Conservation (phyloP, 176 grass and related monocot species). For the Panicum miliaceum region DNA sequence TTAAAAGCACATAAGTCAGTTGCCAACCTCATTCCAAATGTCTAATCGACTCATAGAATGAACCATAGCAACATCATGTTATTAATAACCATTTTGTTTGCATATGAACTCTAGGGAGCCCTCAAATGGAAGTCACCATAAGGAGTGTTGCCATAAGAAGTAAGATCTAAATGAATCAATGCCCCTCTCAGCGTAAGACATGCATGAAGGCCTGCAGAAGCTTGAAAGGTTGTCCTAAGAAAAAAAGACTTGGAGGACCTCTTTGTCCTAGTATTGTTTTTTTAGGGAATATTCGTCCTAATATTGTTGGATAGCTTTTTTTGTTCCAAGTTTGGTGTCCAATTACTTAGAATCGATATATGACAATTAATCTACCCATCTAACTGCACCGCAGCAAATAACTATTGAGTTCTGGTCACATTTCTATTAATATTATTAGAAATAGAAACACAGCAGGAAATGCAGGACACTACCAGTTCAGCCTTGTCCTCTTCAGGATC, state of each 20-base stretch:
- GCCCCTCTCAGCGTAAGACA: conserved; percentile 15
- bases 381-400: conserved; percentile 27
- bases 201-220: neutral
- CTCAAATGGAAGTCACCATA: neutral
- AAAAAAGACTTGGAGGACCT: neutral
- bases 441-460: neutral
- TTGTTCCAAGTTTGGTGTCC: neutral
- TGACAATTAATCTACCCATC: conserved; percentile 14
- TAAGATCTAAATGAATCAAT: conserved; percentile 11
- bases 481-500: conserved; percentile 97
- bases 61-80: neutral
- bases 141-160: conserved; percentile 2
- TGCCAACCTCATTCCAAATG: conserved; percentile 29
- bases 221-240: neutral
- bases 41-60: conserved; percentile 24
- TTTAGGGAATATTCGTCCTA: no score
- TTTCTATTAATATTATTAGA: neutral
- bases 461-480: conserved; percentile 64
- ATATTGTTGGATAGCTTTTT: neutral
- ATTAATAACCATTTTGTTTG: neutral
- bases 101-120: neutral
- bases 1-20: conserved; percentile 2
- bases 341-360: conserved; percentile 10
- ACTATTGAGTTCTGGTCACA: neutral
- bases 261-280: neutral